Base-by-base conservation (phyloP, 805 yeast species). In the Metschnikowia noctiluminum region DNA sequence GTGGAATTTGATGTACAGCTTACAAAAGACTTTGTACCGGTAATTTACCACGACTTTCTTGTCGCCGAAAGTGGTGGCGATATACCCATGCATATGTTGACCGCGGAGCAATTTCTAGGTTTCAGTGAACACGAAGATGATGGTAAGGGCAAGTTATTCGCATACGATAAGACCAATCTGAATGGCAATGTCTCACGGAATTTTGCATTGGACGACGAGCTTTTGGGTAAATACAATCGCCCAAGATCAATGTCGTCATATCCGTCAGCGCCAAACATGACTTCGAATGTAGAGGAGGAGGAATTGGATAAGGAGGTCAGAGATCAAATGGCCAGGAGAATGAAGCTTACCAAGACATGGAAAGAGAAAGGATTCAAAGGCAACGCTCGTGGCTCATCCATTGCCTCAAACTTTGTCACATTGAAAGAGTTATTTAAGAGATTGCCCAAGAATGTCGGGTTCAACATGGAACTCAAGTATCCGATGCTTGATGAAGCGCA, bases 51-150 rank as follows among this genome's bases (percentile, higher is more conserved):
- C 65, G 98, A 92, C 63, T 92, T 92, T 62, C 65, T 89, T 38
- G 97, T 92, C 43, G 96, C 96, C 2, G 98, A 92, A 62, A 84
- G 96, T 6, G 98, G 98, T 14, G 89, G 88, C 43, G 98, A 92
- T 69, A 85, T 91, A 43, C 97, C 98, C 3, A 91, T 92, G 97
- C 96, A 91, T 67, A 82, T 85, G 28, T 71, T 92, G 61, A 91
- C 98, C 0, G 73, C 84, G 26, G 97, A 92, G 63, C 98, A 92
- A 65, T 92, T 92, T 57, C 69, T 88, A 62, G 79, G 81, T 28
- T 75, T 80, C 53, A 78, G 71, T 52, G 71, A 70, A 34, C 52
- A 44, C 14, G 53, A 52, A 15, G 51, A 62, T 9, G 40, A 43
- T 35, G 39, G 45, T 7, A 50, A 48, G 44, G 43, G 46, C 28